Evolutionary conservation across 2,329 filamentous ascomycete species (phyloP).

Genomic region (Grosmannia clavigera): DNA sequence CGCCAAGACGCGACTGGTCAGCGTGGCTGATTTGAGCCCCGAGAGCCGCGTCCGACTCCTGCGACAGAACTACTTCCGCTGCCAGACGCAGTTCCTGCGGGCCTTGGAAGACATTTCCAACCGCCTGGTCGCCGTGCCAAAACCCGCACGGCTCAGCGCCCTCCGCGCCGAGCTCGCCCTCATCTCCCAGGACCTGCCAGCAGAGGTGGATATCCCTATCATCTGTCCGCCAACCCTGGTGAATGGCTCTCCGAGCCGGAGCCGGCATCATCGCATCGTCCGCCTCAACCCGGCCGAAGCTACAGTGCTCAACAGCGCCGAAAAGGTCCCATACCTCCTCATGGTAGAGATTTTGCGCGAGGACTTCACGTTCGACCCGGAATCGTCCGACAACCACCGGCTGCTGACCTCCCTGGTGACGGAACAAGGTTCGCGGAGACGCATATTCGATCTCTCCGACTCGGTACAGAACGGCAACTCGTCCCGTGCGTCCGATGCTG

Average conservation of each 20-base stretch:
- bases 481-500: slow-evolving; percentile 4
- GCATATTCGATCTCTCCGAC: slow-evolving; percentile 59
- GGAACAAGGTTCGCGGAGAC: slow-evolving; percentile 43
- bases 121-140: slow-evolving; percentile 69
- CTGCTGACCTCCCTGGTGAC: slow-evolving; percentile 46
- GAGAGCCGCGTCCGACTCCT: slow-evolving; percentile 60
- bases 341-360: slow-evolving; percentile 76
- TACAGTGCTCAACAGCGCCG: slow-evolving; percentile 74
- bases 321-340: slow-evolving; percentile 72
- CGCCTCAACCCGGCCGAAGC: slow-evolving; percentile 73
- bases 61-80: slow-evolving; percentile 72
- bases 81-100: slow-evolving; percentile 67
- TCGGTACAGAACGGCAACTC: slow-evolving; percentile 32
- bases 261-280: slow-evolving; percentile 71
- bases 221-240: slow-evolving; percentile 66
- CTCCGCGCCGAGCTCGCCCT: slow-evolving; percentile 69
- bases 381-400: slow-evolving; percentile 58
- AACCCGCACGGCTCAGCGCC: slow-evolving; percentile 68
- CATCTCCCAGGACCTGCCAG: slow-evolving; percentile 68
- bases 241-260: slow-evolving; percentile 61
- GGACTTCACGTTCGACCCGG: slow-evolving; percentile 72
- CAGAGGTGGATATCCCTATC: slow-evolving; percentile 72
- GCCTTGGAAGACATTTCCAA: slow-evolving; percentile 77
- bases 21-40: slow-evolving; percentile 47
- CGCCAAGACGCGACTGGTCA: slow-evolving; percentile 42